Conservation (phyloP, 495 filamentous ascomycete species). For the Ramalina intermedia region DNA sequence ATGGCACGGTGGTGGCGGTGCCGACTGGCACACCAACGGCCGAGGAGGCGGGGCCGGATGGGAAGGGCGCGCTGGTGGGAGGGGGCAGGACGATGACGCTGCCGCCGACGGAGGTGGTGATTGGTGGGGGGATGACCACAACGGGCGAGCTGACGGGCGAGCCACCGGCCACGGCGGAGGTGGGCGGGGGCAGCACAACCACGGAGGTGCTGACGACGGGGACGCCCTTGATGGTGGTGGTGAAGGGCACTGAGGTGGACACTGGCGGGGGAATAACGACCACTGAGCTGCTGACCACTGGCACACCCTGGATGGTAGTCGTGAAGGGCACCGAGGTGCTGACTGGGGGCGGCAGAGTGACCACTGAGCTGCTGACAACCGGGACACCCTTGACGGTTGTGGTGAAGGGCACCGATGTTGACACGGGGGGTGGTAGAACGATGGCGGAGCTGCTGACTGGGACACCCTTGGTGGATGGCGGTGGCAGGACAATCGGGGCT, state of each 20-base stretch:
- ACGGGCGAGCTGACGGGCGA: background rate
- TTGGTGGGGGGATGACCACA: constrained; percentile 5
- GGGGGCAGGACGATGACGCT: background rate
- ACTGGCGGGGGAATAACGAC: background rate
- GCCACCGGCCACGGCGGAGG: background rate
- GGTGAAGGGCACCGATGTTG: background rate
- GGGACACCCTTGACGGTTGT: background rate
- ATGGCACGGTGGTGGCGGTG: constrained; percentile 8
- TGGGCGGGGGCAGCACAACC: background rate
- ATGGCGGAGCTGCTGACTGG: background rate
- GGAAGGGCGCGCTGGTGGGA: background rate
- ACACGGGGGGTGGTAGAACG: background rate
- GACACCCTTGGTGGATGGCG: background rate
- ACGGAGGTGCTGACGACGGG: background rate
- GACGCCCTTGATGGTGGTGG: background rate
- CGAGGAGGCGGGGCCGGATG: constrained; percentile 5
- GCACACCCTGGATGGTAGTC: background rate
- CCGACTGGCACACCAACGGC: constrained; percentile 8
- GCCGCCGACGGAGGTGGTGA: background rate
- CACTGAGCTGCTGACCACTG: background rate
- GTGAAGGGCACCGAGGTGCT: constrained; percentile 1
- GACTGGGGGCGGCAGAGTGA: background rate
- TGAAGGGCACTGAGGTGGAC: constrained; percentile 1
- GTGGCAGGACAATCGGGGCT: background rate
- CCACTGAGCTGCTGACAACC: background rate